These are phyloP conservation scores for Panicum virgatum DNA, from an alignment of 202 grass and related monocot genomes.

Conservation along the genomic window DNA sequence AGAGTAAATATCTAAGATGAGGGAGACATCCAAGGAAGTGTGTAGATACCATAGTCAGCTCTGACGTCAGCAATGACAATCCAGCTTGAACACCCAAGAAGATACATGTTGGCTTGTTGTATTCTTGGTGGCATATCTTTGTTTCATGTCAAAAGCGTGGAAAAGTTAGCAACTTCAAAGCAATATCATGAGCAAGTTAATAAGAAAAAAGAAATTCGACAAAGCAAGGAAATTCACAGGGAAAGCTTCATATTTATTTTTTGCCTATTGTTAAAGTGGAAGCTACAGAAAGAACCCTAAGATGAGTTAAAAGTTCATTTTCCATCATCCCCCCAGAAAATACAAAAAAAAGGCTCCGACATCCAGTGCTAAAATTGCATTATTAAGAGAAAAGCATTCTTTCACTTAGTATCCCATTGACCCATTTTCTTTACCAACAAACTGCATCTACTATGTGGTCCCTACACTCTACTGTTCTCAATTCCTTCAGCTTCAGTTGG, in stretches of 20 bases:
- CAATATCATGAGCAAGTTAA: slow-evolving; percentile 20
- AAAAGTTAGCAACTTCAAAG: slow-evolving; percentile 26
- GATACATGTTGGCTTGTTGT: slow-evolving; percentile 73
- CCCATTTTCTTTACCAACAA: slow-evolving; percentile 25
- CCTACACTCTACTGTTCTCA: slow-evolving; percentile 9
- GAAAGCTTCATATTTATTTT: not conserved
- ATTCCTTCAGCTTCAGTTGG: slow-evolving; percentile 26
- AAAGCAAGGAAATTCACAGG: too few relatives aligned
- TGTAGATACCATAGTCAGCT: slow-evolving; percentile 84
- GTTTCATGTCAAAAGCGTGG: slow-evolving; percentile 46
- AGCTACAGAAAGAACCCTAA: slow-evolving; percentile 7
- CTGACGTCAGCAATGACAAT: slow-evolving; percentile 82
- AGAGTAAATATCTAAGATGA: slow-evolving; percentile 30
- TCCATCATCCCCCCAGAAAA: not conserved
- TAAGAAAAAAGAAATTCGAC: not conserved
- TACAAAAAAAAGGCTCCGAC: not conserved
- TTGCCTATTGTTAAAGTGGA: not conserved
- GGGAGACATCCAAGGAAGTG: not conserved
- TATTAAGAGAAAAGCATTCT: not conserved
- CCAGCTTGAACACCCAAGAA: slow-evolving; percentile 81
- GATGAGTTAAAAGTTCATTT: slow-evolving; percentile 8
- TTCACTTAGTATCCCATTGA: slow-evolving; percentile 8
- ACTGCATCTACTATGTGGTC: not conserved
- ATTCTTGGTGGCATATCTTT: slow-evolving; percentile 85
- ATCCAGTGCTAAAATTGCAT: slow-evolving; percentile 3